phyloP scores from a whole-genome alignment of 2,329 filamentous ascomycete genomes.

The Diplodia intermedia region DNA sequence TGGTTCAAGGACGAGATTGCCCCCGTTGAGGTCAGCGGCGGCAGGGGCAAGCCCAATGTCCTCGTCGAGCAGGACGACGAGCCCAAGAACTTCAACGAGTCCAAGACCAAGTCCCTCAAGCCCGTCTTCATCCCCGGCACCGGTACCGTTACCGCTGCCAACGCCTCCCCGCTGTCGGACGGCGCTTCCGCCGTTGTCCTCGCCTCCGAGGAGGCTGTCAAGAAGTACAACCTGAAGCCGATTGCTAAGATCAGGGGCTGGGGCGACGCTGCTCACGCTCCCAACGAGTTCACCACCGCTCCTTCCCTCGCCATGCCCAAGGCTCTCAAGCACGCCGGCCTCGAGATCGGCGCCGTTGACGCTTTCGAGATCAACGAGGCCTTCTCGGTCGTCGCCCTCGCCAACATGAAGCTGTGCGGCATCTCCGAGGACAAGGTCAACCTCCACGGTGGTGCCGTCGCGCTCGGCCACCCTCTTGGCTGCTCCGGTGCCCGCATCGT shows the following conservation, averaged over 20 bases:
- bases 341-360: conserved; percentile 79
- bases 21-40: conserved; percentile 84
- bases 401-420: conserved; percentile 90
- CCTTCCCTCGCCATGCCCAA: conserved; percentile 95
- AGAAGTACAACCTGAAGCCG: conserved; percentile 88
- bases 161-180: conserved; percentile 95
- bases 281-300: conserved; percentile 94
- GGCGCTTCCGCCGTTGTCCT: conserved; percentile 91
- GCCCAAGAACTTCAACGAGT: conserved; percentile 79
- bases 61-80: conserved; percentile 88
- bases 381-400: conserved; percentile 93
- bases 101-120: conserved; percentile 62
- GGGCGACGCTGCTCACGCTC: conserved; percentile 91
- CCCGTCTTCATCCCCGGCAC: conserved; percentile 81
- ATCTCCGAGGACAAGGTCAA: conserved; percentile 88
- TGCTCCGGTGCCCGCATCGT: conserved; percentile 93
- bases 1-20: conserved; percentile 86
- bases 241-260: conserved; percentile 97
- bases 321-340: conserved; percentile 90
- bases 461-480: conserved; percentile 93
- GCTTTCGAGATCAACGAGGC: conserved; percentile 99
- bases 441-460: conserved; percentile 91
- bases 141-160: conserved; percentile 93
- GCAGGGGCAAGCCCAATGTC: conserved; percentile 86
- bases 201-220: conserved; percentile 91